Conservation (phyloP, 2,329 filamentous ascomycete species). For the Aureobasidium melanogenum region DNA sequence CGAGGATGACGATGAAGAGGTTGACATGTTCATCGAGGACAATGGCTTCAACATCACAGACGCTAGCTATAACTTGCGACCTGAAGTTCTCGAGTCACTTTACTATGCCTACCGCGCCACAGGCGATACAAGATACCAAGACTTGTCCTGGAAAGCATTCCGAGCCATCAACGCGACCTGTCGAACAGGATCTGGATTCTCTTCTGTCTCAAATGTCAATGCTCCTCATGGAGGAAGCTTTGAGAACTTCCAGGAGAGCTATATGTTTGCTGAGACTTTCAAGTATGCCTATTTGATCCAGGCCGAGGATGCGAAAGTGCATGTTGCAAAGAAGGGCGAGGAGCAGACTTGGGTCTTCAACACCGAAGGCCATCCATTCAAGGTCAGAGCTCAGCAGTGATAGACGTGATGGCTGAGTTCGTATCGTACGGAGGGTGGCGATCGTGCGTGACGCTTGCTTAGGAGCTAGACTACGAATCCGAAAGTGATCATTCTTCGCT, state of each 20-base stretch:
- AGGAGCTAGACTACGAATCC: neutral
- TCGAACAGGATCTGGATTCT: constrained; percentile 57
- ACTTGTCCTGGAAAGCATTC: constrained; percentile 79
- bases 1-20: neutral
- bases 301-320: constrained; percentile 19
- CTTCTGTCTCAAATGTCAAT: constrained; percentile 59
- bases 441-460: neutral
- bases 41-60: constrained; percentile 63
- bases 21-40: constrained; percentile 50
- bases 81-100: constrained; percentile 70
- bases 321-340: neutral
- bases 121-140: constrained; percentile 64
- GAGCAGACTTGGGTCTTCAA: constrained; percentile 48
- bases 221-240: constrained; percentile 49
- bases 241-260: constrained; percentile 71
- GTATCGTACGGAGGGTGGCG: too few species aligned
- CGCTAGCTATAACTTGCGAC: constrained; percentile 58
- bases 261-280: constrained; percentile 78
- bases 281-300: constrained; percentile 76
- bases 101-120: constrained; percentile 84
- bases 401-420: neutral
- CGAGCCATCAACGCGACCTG: constrained; percentile 56
- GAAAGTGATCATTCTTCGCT: too few species aligned
- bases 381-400: constrained; percentile 23
- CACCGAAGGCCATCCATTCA: constrained; percentile 56